Evolutionary conservation across 371 early-diverging fungal genomes (phyloP).

Genomic region (Smittium mucronatum): DNA sequence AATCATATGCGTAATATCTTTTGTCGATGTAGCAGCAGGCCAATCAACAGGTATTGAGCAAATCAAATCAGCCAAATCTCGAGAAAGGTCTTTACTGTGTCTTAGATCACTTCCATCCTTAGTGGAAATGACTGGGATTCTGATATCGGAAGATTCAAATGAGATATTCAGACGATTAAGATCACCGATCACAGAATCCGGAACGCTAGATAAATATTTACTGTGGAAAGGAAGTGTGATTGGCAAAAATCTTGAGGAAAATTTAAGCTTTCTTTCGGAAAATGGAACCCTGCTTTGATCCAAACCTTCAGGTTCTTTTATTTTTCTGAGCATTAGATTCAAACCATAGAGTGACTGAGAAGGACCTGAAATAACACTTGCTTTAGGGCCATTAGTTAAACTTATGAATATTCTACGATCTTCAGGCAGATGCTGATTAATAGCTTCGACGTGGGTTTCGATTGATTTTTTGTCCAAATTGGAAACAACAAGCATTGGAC

Average conservation of each 20-base stretch:
- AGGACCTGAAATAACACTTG: conserved; percentile 71
- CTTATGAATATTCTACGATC: conserved; percentile 68
- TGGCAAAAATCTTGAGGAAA: conserved; percentile 73
- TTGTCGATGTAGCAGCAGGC: conserved; percentile 63
- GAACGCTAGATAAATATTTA: conserved; percentile 50
- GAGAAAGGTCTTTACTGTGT: conserved; percentile 19
- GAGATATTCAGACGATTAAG: conserved; percentile 40
- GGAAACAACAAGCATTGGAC: conserved; percentile 81
- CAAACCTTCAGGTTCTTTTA: conserved; percentile 64
- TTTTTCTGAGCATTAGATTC: conserved; percentile 71
- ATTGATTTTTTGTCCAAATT: conserved; percentile 62
- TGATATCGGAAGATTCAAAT: conserved; percentile 44
- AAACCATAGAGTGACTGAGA: conserved; percentile 82
- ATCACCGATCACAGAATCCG: conserved; percentile 50
- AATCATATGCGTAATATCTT: conserved; percentile 68
- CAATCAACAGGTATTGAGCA: conserved; percentile 74
- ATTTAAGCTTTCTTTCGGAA: conserved; percentile 75
- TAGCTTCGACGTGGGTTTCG: conserved; percentile 62
- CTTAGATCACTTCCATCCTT: conserved; percentile 46
- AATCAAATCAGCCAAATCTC: conserved; percentile 66
- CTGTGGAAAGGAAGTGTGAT: conserved; percentile 85
- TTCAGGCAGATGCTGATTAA: conserved; percentile 69
- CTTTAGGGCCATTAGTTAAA: conserved; percentile 79
- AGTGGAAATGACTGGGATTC: conserved; percentile 63
- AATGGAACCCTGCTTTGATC: conserved; percentile 78